A percentile compares a stretch with the other conserved stretches of the same genome.
These are phyloP conservation scores for Volvox reticuliferus DNA, from an alignment of 139 green algal genomes.

Conservation along the genomic window DNA sequence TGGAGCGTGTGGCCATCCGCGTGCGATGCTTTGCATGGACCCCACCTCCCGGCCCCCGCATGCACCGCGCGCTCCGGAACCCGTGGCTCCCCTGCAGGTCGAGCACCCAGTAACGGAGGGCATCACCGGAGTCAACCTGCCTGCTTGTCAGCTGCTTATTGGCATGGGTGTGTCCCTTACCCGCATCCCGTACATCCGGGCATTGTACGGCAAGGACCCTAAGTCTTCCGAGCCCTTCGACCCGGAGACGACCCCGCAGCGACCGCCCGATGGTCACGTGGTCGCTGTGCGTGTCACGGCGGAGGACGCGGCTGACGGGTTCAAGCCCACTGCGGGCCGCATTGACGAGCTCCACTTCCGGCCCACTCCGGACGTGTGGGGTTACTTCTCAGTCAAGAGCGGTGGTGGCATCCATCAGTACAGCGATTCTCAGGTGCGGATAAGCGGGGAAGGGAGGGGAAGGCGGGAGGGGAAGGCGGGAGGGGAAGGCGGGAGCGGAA, in stretches of 20 bases:
- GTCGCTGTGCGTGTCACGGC: slow-evolving; percentile 93
- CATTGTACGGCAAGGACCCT: slow-evolving; percentile 76
- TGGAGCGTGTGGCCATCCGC: too few species aligned
- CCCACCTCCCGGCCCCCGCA: too few species aligned
- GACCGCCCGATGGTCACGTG: slow-evolving; percentile 77
- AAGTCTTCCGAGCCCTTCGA: slow-evolving; percentile 75
- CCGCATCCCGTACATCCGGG: slow-evolving; percentile 89
- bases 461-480: background rate
- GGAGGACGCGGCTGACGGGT: slow-evolving; percentile 96
- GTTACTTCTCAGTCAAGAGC: slow-evolving; percentile 97
- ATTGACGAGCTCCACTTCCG: slow-evolving; percentile 95
- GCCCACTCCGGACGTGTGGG: slow-evolving; percentile 89
- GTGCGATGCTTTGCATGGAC: too few species aligned
- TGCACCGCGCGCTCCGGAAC: too few species aligned
- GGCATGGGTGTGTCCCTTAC: slow-evolving; percentile 94
- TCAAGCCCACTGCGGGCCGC: slow-evolving; percentile 95
- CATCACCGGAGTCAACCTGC: slow-evolving; percentile 96
- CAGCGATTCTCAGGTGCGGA: slow-evolving; percentile 93
- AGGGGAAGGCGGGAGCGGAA: too few species aligned
- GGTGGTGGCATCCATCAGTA: slow-evolving; percentile 98
- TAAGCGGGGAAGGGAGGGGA: background rate
- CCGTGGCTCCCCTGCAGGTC: slow-evolving; percentile 71
- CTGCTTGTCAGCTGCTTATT: slow-evolving; percentile 90
- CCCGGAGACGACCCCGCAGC: slow-evolving; percentile 73
- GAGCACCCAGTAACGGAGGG: slow-evolving; percentile 99